phyloP scores from a whole-genome alignment of 805 yeast genomes.

The Hanseniaspora guilliermondii region DNA sequence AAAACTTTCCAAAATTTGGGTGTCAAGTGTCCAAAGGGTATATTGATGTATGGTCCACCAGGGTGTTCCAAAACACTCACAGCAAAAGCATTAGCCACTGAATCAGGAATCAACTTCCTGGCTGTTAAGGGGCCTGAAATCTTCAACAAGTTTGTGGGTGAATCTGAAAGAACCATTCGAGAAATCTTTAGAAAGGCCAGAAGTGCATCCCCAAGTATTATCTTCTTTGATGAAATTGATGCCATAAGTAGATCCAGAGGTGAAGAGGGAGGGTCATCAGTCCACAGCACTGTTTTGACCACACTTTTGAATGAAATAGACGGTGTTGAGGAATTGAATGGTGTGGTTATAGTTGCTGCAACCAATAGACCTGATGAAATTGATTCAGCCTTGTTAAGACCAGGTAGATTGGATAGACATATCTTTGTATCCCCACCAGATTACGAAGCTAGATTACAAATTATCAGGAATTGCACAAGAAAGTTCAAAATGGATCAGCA shows the following conservation, averaged over 20 bases:
- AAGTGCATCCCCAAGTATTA: conserved; percentile 87
- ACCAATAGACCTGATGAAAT: conserved; percentile 90
- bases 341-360: conserved; percentile 90
- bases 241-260: conserved; percentile 76
- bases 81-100: conserved; percentile 91
- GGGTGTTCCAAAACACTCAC: conserved; percentile 94
- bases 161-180: conserved; percentile 82
- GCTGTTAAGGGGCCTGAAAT: conserved; percentile 97
- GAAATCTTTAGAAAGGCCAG: conserved; percentile 88
- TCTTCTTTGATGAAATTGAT: conserved; percentile 93
- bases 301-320: conserved; percentile 89
- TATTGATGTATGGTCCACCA: conserved; percentile 90
- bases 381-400: conserved; percentile 85
- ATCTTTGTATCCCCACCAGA: conserved; percentile 92
- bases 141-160: conserved; percentile 91
- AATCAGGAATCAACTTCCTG: conserved; percentile 81
- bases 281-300: conserved; percentile 75
- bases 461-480: conserved; percentile 53
- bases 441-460: conserved; percentile 62
- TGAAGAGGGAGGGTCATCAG: conserved; percentile 46
- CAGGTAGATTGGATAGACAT: conserved; percentile 90
- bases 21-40: conserved; percentile 83
- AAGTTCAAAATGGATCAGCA: conserved; percentile 44
- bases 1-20: conserved; percentile 69
- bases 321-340: conserved; percentile 89